These are phyloP conservation scores for Colletotrichum trifolii DNA, from an alignment of 2,329 filamentous ascomycete species.

Conservation along the genomic window DNA sequence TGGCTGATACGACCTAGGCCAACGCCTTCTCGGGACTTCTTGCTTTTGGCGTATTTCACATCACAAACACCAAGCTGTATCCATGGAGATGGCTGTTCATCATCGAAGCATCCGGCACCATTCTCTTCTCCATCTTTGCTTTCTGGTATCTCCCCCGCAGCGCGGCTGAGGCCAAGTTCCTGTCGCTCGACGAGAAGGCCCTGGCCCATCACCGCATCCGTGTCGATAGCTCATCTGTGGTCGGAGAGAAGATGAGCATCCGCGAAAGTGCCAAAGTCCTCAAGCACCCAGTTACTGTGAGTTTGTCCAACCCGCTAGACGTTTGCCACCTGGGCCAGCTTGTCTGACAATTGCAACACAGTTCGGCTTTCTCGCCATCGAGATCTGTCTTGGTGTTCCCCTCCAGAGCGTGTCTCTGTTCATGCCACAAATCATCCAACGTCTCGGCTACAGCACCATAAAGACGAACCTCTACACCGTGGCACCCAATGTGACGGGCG, in stretches of 20 bases:
- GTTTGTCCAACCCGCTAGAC: slow-evolving; percentile 50
- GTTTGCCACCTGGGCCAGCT: fast-evolving
- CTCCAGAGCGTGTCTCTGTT: slow-evolving; percentile 66
- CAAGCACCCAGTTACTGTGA: slow-evolving; percentile 58
- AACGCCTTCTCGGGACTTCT: slow-evolving; percentile 36
- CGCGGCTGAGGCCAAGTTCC: slow-evolving; percentile 72
- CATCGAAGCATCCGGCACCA: slow-evolving; percentile 65
- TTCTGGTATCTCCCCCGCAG: slow-evolving; percentile 76
- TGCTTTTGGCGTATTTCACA: slow-evolving; percentile 42
- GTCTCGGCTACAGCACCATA: slow-evolving; percentile 60
- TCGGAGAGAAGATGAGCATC: slow-evolving; percentile 64
- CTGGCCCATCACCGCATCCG: slow-evolving; percentile 80
- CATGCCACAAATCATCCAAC: slow-evolving; percentile 60
- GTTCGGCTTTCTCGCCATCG: slow-evolving; percentile 51
- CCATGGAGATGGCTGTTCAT: slow-evolving; percentile 64
- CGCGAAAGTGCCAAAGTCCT: slow-evolving; percentile 64
- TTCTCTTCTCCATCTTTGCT: slow-evolving; percentile 72
- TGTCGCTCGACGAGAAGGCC: slow-evolving; percentile 72
- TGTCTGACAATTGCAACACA: not conserved
- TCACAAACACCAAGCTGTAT: slow-evolving; percentile 56
- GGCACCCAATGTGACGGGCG: slow-evolving; percentile 80
- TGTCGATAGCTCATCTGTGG: slow-evolving; percentile 75
- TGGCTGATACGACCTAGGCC: slow-evolving; percentile 21
- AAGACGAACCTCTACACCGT: slow-evolving; percentile 85
- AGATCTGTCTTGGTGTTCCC: slow-evolving; percentile 70